phyloP scores from a whole-genome alignment of 1,284 basidiomycete genomes.

The Sphagnurus paluster region DNA sequence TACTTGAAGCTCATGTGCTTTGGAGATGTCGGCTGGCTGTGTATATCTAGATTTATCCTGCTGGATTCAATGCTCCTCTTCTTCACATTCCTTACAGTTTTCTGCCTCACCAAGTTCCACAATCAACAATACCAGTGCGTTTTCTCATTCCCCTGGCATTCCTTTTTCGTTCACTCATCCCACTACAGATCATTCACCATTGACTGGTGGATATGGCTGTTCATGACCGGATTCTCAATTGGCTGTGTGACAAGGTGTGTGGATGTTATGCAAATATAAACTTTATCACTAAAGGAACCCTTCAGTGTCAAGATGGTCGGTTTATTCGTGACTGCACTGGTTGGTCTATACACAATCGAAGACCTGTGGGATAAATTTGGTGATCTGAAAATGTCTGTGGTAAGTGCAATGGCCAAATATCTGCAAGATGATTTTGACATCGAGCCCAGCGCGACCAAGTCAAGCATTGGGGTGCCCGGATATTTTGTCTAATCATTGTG shows the following conservation, averaged over 20 bases:
- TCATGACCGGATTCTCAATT: conserved; percentile 89
- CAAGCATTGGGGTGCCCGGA: conserved; percentile 89
- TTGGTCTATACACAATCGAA: conserved; percentile 95
- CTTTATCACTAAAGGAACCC: not conserved
- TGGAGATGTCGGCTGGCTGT: conserved; percentile 94
- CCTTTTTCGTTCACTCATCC: conserved; percentile 1
- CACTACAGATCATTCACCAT: conserved; percentile 77
- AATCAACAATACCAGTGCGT: conserved; percentile 90
- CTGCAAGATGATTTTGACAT: conserved; percentile 2
- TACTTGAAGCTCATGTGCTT: not conserved
- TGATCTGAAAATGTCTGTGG: conserved; percentile 88
- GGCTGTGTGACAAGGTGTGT: conserved; percentile 91
- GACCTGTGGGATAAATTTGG: conserved; percentile 99
- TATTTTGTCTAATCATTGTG: conserved; percentile 84
- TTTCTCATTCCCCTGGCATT: not conserved
- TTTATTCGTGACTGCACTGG: conserved; percentile 91
- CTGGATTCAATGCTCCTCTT: conserved; percentile 97
- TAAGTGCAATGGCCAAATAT: conserved; percentile 40
- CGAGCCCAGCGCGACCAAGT: conserved; percentile 70
- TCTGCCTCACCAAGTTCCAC: conserved; percentile 95
- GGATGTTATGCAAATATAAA: too few relatives aligned
- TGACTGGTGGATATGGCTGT: conserved; percentile 97
- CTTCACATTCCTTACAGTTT: conserved; percentile 97
- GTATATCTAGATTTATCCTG: conserved; percentile 96
- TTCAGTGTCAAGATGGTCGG: conserved; percentile 94